phyloP scores from a whole-genome alignment of 176 grass and related monocot species.

The Hsuehochloa calcarea region DNA sequence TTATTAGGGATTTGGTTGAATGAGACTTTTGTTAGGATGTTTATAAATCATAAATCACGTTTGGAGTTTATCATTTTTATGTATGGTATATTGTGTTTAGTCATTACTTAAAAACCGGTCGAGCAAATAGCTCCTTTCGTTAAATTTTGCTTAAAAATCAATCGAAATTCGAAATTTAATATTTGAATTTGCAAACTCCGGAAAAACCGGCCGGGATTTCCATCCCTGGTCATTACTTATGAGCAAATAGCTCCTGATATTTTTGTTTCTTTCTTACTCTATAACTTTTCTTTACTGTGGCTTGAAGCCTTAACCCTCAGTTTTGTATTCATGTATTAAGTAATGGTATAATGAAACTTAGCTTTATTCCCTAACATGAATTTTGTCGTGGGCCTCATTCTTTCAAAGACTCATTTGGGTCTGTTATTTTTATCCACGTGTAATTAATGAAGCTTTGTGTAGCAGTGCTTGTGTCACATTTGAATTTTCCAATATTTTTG shows the following conservation, averaged over 20 bases:
- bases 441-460: background rate
- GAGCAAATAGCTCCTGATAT: constrained; percentile 21
- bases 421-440: constrained; percentile 1
- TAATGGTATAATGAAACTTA: background rate
- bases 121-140: too few relatives aligned
- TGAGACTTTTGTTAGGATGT: constrained; percentile 1
- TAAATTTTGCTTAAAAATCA: too few relatives aligned
- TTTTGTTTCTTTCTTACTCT: background rate
- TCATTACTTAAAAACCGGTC: background rate
- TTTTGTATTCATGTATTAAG: background rate
- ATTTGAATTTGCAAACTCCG: too few relatives aligned
- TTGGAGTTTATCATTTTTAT: background rate
- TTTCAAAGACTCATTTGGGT: background rate
- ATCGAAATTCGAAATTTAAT: too few relatives aligned
- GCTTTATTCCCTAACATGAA: background rate
- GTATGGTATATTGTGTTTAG: background rate
- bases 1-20: constrained; percentile 6
- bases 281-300: constrained; percentile 2
- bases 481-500: constrained; percentile 13
- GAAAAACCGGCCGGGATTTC: too few relatives aligned
- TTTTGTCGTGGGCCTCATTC: constrained; percentile 1
- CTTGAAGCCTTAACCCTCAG: background rate
- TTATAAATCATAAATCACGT: constrained; percentile 11
- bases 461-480: background rate
- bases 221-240: background rate